These are phyloP conservation scores for Cyberlindnera saturnus DNA, from an alignment of 805 yeast genomes.

Conservation along the genomic window DNA sequence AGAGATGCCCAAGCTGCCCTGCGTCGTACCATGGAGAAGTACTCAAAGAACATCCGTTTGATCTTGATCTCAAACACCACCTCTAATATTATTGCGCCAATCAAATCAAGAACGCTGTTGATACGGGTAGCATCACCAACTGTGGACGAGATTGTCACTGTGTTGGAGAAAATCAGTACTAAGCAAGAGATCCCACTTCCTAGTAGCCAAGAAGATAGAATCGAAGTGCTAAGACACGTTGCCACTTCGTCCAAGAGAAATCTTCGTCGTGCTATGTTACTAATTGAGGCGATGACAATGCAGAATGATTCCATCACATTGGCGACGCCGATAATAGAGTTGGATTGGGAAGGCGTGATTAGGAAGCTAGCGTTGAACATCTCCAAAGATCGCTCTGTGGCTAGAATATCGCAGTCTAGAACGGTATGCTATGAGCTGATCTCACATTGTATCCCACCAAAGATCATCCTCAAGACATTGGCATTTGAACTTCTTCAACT, in stretches of 20 bases:
- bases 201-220: conserved; percentile 30
- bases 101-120: conserved; percentile 84
- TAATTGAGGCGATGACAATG: conserved; percentile 77
- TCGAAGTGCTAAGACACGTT: conserved; percentile 42
- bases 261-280: conserved; percentile 67
- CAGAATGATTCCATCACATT: conserved; percentile 48
- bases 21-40: conserved; percentile 94
- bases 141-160: conserved; percentile 45
- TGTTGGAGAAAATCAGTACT: conserved; percentile 48
- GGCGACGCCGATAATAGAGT: conserved; percentile 49
- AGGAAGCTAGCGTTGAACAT: conserved; percentile 56
- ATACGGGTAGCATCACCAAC: conserved; percentile 86
- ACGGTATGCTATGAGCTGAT: conserved; percentile 73
- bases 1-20: conserved; percentile 95
- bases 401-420: conserved; percentile 49
- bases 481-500: conserved; percentile 38
- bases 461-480: conserved; percentile 63
- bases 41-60: conserved; percentile 79
- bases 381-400: conserved; percentile 56
- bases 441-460: conserved; percentile 91
- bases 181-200: conserved; percentile 46
- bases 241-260: conserved; percentile 60
- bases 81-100: conserved; percentile 89
- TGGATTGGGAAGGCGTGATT: conserved; percentile 91
- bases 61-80: conserved; percentile 84